Conservation (phyloP, 2,329 filamentous ascomycete genomes). For the Aspergillus ruber region DNA sequence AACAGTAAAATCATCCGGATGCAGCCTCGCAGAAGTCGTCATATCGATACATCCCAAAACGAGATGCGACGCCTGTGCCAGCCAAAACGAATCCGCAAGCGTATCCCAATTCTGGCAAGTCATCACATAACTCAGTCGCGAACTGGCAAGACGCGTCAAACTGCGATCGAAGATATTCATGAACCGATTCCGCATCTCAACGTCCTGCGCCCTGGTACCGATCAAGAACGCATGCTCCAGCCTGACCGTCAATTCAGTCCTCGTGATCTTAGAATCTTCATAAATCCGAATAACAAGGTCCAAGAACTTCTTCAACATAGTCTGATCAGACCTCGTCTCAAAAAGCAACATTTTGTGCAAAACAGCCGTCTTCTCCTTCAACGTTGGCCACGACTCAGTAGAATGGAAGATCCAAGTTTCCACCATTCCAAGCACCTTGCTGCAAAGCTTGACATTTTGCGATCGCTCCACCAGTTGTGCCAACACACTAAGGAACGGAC, state of each 20-base stretch:
- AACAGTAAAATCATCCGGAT: slow-evolving; percentile 76
- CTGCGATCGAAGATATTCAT: slow-evolving; percentile 95
- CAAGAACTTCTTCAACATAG: slow-evolving; percentile 85
- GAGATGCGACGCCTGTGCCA: slow-evolving; percentile 88
- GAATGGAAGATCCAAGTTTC: slow-evolving; percentile 95
- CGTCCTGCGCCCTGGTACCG: slow-evolving; percentile 83
- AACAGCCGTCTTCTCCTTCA: slow-evolving; percentile 98
- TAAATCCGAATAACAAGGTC: slow-evolving; percentile 97
- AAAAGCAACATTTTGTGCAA: slow-evolving; percentile 99
- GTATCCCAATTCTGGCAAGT: slow-evolving; percentile 96
- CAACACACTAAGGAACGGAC: slow-evolving; percentile 90
- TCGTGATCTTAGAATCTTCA: slow-evolving; percentile 90
- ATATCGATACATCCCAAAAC: slow-evolving; percentile 87
- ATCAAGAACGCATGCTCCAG: slow-evolving; percentile 98
- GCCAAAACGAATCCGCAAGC: slow-evolving; percentile 89
- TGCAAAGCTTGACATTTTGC: slow-evolving; percentile 75
- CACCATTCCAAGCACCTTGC: slow-evolving; percentile 89
- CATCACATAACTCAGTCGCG: slow-evolving; percentile 81
- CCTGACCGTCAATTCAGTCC: slow-evolving; percentile 90
- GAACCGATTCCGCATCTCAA: slow-evolving; percentile 95
- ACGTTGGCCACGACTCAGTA: slow-evolving; percentile 88
- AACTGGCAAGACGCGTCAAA: slow-evolving; percentile 83
- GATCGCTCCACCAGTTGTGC: slow-evolving; percentile 95
- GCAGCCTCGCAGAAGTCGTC: slow-evolving; percentile 69
- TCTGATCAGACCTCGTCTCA: slow-evolving; percentile 74